Percentiles rank a stretch among this genome's conserved stretches.
Evolutionary conservation across 805 yeast species (phyloP).

Genomic region (Suhomyces faveliae): DNA sequence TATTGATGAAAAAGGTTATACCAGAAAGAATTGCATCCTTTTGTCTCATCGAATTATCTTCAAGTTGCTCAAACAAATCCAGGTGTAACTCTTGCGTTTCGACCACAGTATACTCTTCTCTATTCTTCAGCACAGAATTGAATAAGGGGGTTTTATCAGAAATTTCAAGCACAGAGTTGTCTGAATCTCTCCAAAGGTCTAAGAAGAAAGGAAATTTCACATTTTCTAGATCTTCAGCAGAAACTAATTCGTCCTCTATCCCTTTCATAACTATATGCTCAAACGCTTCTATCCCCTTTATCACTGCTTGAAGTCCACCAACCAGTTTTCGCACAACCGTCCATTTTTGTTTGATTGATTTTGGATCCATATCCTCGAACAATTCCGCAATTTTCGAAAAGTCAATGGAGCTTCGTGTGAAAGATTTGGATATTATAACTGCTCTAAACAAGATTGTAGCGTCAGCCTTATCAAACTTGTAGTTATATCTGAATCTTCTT

Average conservation of each 20-base stretch:
- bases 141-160: conserved; percentile 39
- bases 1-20: conserved; percentile 42
- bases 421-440: conserved; percentile 65
- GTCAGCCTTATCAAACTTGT: conserved; percentile 43
- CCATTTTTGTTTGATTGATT: conserved; percentile 64
- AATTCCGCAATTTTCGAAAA: conserved; percentile 60
- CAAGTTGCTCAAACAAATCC: conserved; percentile 42
- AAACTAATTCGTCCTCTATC: conserved; percentile 54
- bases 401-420: conserved; percentile 54
- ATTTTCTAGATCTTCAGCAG: conserved; percentile 48
- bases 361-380: conserved; percentile 43
- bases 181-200: conserved; percentile 63
- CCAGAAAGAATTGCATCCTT: conserved; percentile 56
- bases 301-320: conserved; percentile 52
- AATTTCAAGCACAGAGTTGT: conserved; percentile 29
- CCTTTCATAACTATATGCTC: conserved; percentile 61
- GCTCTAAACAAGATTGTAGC: conserved; percentile 58
- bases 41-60: conserved; percentile 66
- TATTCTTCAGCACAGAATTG: conserved; percentile 46
- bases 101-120: conserved; percentile 42
- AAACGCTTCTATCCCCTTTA: conserved; percentile 62
- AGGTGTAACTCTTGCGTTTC: conserved; percentile 22
- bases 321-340: conserved; percentile 54
- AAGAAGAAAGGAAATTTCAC: conserved; percentile 53
- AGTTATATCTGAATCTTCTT: conserved; percentile 16